phyloP scores from a whole-genome alignment of 768 basidiomycete species.

The Pleurotus citrinopileatus region DNA sequence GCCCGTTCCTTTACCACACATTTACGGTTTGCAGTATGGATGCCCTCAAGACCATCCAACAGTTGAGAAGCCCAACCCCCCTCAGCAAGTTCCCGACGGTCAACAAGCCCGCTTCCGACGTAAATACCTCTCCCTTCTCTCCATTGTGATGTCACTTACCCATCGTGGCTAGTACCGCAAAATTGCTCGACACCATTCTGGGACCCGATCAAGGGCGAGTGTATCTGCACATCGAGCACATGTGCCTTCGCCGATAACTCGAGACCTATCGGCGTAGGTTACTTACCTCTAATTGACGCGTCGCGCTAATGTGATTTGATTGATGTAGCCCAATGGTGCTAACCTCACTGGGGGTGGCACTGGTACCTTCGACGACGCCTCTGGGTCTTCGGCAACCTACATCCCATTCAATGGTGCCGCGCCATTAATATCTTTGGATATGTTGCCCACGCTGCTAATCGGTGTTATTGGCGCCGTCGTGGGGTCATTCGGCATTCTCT shows the following conservation, averaged over 20 bases:
- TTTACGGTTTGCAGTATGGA: constrained; percentile 52
- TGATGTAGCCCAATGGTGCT: constrained; percentile 56
- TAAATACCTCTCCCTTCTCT: constrained; percentile 28
- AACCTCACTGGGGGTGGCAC: constrained; percentile 65
- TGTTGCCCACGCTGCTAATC: constrained; percentile 15
- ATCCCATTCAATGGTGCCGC: constrained; percentile 44
- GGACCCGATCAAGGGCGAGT: constrained; percentile 69
- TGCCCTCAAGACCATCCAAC: constrained; percentile 59
- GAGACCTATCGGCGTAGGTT: constrained; percentile 60
- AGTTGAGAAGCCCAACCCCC: constrained; percentile 61
- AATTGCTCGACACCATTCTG: constrained; percentile 81
- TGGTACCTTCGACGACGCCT: constrained; percentile 22
- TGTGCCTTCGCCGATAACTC: constrained; percentile 67
- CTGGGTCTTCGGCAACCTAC: constrained; percentile 31
- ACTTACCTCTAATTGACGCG: constrained; percentile 5
- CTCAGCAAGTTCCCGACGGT: constrained; percentile 48
- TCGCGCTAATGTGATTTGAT: constrained; percentile 11
- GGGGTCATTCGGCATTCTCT: constrained; percentile 15
- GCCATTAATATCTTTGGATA: constrained; percentile 12
- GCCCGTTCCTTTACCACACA: background rate
- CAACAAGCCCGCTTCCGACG: constrained; percentile 50
- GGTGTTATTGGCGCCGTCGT: constrained; percentile 15
- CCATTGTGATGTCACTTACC: background rate
- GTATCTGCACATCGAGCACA: constrained; percentile 52
- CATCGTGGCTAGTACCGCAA: constrained; percentile 44